Evolutionary conservation across 2,329 filamentous ascomycete genomes (phyloP), one percentile per base, ranked within the genome.

Genomic region (Fusarium floridanum): DNA sequence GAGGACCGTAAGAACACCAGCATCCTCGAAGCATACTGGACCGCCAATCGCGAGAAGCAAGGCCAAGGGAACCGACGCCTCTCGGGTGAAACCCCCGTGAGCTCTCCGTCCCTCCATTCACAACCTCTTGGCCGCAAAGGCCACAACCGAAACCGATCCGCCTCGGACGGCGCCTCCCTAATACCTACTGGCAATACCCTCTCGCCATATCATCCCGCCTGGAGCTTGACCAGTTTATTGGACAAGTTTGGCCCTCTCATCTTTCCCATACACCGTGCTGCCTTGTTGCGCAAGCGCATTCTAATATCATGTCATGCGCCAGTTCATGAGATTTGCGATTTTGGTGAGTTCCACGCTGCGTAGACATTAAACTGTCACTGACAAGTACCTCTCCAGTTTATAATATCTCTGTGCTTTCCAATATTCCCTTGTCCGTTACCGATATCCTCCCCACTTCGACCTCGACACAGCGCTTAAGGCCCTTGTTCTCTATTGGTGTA

Each of bases 401-500:
- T 84, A 91, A 97, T 81, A 90, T 98, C 61, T 98, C 96, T n/a
- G 89, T 98, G 64, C 87, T 99, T 37, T 95, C 95, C 53, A 97
- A 95, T 76, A 92, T 98, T 50, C 95, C 97, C 32, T 88, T 92
- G 41, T 91, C 93, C 34, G 89, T 95, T 50, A 87, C 89, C 67
- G 91, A 95, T 61, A 84, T 92, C 16, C 86, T 98, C n/a, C 90
- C 92, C 22, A 82, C 89, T 1, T 87, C 88, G 29, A 88, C 90
- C 5, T 87, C 91, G 29, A 87, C 90, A 1, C 88, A 93, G 70
- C 88, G 94, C 68, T 88, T 97, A 34, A 90, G 92, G 27, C 93
- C 96, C 0, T 88, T 99, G n/a, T 99, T 98, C 85, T 95, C 93
- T 62, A 90, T 99, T 68, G 97, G 97, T 60, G 92, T 99, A 17